Evolutionary conservation across 2,329 filamentous ascomycete species (phyloP).

Genomic region (Madurella fahalii): DNA sequence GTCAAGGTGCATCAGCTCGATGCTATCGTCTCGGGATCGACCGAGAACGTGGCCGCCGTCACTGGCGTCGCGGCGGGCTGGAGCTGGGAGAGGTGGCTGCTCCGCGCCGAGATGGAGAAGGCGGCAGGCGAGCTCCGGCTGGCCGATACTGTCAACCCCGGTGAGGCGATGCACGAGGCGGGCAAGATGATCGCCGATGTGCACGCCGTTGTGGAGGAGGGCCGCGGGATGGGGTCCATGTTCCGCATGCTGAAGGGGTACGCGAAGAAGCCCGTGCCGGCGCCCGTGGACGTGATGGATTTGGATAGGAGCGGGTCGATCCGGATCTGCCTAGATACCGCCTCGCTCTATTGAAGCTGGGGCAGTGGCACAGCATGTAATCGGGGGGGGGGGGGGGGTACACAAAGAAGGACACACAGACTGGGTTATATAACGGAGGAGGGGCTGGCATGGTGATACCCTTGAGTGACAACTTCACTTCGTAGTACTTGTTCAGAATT

Average conservation of each 20-base stretch:
- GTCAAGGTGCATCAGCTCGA: conserved; percentile 52
- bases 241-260: conserved; percentile 62
- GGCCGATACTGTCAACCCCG: conserved; percentile 48
- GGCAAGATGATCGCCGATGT: conserved; percentile 58
- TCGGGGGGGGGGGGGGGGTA: not conserved
- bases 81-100: conserved; percentile 95
- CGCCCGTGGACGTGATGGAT: not conserved
- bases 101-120: conserved; percentile 82
- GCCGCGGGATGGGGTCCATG: conserved; percentile 53
- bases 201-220: conserved; percentile 60
- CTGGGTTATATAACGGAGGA: not conserved
- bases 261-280: conserved; percentile 53
- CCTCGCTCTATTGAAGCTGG: conserved; percentile 6
- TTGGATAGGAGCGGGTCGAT: conserved; percentile 21
- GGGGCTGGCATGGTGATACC: not conserved
- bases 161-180: conserved; percentile 51
- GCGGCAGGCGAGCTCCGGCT: conserved; percentile 61
- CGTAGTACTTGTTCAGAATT: not conserved
- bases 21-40: conserved; percentile 63
- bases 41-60: conserved; percentile 67
- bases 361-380: not conserved
- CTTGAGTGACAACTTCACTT: not conserved
- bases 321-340: conserved; percentile 20
- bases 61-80: conserved; percentile 81
- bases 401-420: not conserved